Percentiles rank a stretch among this genome's conserved stretches.
Conservation (phyloP, 2,329 filamentous ascomycete genomes). For the Geoglossum cookeanum region DNA sequence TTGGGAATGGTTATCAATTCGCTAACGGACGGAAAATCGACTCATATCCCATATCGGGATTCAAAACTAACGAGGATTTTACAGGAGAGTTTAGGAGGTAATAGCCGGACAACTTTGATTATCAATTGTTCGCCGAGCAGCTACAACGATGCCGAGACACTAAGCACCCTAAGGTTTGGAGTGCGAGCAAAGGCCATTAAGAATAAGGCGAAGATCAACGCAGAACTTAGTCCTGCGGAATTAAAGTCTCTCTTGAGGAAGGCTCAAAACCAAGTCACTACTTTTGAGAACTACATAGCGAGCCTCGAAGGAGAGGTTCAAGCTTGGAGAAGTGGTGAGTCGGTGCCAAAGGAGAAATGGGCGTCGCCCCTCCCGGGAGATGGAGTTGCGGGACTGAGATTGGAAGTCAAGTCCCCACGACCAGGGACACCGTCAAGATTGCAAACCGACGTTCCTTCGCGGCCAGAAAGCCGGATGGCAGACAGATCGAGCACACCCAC, state of each 20-base stretch:
- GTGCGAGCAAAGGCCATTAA: conserved; percentile 96
- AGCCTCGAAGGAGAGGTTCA: conserved; percentile 70
- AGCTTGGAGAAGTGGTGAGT: conserved; percentile 72
- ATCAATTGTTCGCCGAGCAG: conserved; percentile 98
- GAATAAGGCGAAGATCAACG: conserved; percentile 99
- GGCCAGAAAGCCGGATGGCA: conserved; percentile 47
- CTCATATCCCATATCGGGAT: conserved; percentile 89
- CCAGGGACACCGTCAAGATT: conserved; percentile 42
- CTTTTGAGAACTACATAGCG: conserved; percentile 71
- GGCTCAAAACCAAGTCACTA: conserved; percentile 73
- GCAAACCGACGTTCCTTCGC: conserved; percentile 29
- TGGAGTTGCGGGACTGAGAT: conserved; percentile 27
- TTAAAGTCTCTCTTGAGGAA: conserved; percentile 87
- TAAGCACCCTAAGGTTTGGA: conserved; percentile 83
- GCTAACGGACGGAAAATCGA: conserved; percentile 90
- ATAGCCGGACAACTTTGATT: conserved; percentile 93
- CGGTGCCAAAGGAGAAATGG: conserved; percentile 81
- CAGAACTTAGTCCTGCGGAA: conserved; percentile 86
- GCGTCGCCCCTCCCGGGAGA: conserved; percentile 35
- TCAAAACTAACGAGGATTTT: conserved; percentile 94
- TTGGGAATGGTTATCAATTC: conserved; percentile 98
- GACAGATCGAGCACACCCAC: conserved; percentile 78
- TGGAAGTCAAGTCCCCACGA: conserved; percentile 29
- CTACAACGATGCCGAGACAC: conserved; percentile 90
- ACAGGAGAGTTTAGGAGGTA: conserved; percentile 93